phyloP scores from a whole-genome alignment of 768 basidiomycete genomes.

The Trametes villosa region DNA sequence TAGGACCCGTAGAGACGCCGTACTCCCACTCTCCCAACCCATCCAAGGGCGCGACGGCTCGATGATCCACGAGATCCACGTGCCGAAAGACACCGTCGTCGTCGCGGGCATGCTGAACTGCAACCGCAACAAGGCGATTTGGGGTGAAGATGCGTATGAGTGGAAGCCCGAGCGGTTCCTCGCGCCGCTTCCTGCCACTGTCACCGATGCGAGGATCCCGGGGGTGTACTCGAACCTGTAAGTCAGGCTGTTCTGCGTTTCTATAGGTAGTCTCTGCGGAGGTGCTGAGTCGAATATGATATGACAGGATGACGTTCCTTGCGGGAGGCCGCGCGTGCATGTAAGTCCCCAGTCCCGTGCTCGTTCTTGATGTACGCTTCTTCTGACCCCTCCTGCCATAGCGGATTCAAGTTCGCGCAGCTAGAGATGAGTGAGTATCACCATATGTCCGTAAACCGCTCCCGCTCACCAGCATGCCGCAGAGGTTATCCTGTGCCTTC shows the following conservation, averaged over 20 bases:
- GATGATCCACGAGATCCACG: constrained; percentile 39
- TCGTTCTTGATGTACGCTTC: neutral
- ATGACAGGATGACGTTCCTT: constrained; percentile 47
- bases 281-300: too few relatives aligned
- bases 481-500: constrained; percentile 26
- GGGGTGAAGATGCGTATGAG: constrained; percentile 51
- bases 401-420: constrained; percentile 59
- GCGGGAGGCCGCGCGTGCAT: constrained; percentile 51
- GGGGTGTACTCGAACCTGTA: constrained; percentile 51
- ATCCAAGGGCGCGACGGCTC: constrained; percentile 43
- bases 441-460: neutral
- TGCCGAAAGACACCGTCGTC: constrained; percentile 46
- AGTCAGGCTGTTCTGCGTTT: constrained; percentile 13
- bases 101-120: constrained; percentile 42
- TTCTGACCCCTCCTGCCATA: constrained; percentile 14
- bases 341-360: constrained; percentile 31
- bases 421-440: constrained; percentile 52
- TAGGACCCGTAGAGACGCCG: constrained; percentile 42
- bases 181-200: constrained; percentile 40
- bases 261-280: too few relatives aligned
- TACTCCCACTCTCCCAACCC: constrained; percentile 47
- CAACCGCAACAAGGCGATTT: constrained; percentile 47
- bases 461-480: neutral
- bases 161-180: constrained; percentile 60
- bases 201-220: constrained; percentile 44